These are phyloP conservation scores for Agrocybe chaxingu DNA, from an alignment of 768 basidiomycete genomes.

Conservation along the genomic window DNA sequence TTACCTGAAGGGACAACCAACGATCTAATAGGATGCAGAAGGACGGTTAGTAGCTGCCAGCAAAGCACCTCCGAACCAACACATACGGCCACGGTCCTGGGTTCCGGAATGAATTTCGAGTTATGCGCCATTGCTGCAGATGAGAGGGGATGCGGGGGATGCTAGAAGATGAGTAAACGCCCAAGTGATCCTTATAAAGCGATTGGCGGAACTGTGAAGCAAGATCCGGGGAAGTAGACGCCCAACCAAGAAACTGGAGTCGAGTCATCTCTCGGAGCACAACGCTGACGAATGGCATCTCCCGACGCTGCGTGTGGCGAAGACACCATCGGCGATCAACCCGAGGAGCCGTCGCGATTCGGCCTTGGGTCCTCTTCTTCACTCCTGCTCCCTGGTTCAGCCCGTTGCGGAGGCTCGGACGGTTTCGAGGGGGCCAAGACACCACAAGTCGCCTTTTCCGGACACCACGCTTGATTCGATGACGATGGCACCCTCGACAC, in stretches of 20 bases:
- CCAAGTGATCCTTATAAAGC: conserved; percentile 1
- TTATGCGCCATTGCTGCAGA: conserved; percentile 24
- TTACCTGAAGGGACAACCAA: conserved; percentile 95
- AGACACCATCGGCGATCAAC: neutral
- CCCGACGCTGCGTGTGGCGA: conserved; percentile 8
- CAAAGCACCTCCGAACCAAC: neutral
- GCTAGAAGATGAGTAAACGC: neutral
- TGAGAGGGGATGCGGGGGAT: conserved; percentile 5
- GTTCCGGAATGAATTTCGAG: conserved; percentile 54
- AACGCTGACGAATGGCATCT: conserved; percentile 9
- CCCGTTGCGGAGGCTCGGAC: too few species aligned
- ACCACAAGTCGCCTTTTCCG: too few species aligned
- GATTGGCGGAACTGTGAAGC: conserved; percentile 1
- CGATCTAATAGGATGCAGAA: conserved; percentile 50
- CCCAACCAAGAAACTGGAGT: neutral
- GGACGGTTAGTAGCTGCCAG: conserved; percentile 4
- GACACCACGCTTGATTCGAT: too few species aligned
- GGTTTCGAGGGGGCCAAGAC: too few species aligned
- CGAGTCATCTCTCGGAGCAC: neutral
- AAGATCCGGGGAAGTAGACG: conserved; percentile 18
- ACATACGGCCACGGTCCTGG: conserved; percentile 79
- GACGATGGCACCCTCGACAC: too few species aligned
- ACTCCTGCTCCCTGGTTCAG: too few species aligned
- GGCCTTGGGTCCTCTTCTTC: too few species aligned
- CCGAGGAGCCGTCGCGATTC: conserved; percentile 1